These are phyloP conservation scores for Chaetomium olivaceum DNA, from an alignment of 2,329 filamentous ascomycete genomes.

Conservation along the genomic window DNA sequence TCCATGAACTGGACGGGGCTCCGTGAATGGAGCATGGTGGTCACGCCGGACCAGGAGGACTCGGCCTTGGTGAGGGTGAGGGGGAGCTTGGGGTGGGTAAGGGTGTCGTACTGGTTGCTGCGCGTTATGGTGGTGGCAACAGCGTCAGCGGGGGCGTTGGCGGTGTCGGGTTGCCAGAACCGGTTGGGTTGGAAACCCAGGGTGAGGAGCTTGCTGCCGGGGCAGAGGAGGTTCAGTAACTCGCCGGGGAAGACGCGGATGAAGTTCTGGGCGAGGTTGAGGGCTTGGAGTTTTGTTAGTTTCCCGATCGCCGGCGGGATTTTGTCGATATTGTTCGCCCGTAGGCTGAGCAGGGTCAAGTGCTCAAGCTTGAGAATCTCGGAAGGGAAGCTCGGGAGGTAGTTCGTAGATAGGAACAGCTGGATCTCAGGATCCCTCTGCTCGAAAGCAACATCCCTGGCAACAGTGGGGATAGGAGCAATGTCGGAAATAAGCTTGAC, in stretches of 20 bases:
- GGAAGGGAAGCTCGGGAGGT: slow-evolving; percentile 56
- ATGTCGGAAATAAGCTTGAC: slow-evolving; percentile 58
- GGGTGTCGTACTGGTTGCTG: slow-evolving; percentile 21
- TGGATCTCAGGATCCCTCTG: slow-evolving; percentile 60
- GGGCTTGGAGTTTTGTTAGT: slow-evolving; percentile 58
- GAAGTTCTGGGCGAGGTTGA: slow-evolving; percentile 67
- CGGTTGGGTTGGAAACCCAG: slow-evolving; percentile 65
- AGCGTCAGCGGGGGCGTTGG: neutral
- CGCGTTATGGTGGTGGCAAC: neutral
- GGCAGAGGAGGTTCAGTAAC: slow-evolving; percentile 57
- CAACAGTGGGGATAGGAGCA: slow-evolving; percentile 54
- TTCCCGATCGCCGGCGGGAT: slow-evolving; percentile 61
- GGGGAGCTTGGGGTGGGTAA: slow-evolving; percentile 19
- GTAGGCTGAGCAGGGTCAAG: slow-evolving; percentile 65
- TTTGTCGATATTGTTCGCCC: slow-evolving; percentile 62
- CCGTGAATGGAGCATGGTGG: slow-evolving; percentile 30
- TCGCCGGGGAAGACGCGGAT: slow-evolving; percentile 64
- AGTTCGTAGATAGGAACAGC: slow-evolving; percentile 63
- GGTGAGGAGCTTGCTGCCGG: slow-evolving; percentile 47
- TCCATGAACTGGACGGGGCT: slow-evolving; percentile 38
- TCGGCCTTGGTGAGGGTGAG: slow-evolving; percentile 12
- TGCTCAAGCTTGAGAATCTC: slow-evolving; percentile 63
- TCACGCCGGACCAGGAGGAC: slow-evolving; percentile 22
- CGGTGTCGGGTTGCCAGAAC: slow-evolving; percentile 43
- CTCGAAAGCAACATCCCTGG: slow-evolving; percentile 60